Percentiles rank a stretch among this genome's conserved stretches.
These are phyloP conservation scores for Amanita phalloides DNA, from an alignment of 768 basidiomycete genomes.

Conservation along the genomic window DNA sequence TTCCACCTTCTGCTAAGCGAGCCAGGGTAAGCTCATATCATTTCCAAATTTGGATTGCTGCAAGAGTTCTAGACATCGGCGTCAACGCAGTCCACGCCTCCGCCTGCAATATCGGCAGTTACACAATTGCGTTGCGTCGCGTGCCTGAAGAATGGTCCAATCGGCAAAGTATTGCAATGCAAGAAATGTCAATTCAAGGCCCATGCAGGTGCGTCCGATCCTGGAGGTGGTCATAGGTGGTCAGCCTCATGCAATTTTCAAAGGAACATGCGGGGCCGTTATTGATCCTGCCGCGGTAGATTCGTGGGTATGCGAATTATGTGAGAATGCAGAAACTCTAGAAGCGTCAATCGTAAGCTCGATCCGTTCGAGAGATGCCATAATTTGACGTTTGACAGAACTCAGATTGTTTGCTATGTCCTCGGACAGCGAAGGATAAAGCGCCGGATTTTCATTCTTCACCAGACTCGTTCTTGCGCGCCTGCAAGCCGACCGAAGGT, in stretches of 20 bases:
- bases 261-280: constrained; percentile 61
- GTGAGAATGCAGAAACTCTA: constrained; percentile 69
- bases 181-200: constrained; percentile 67
- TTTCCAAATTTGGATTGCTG: neutral
- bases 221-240: neutral
- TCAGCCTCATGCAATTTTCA: constrained; percentile 6
- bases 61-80: constrained; percentile 31
- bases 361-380: neutral
- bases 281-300: constrained; percentile 55
- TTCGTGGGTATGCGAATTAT: constrained; percentile 81
- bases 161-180: constrained; percentile 74
- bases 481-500: constrained; percentile 85
- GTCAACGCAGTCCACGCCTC: constrained; percentile 50
- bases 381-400: constrained; percentile 33
- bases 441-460: constrained; percentile 31
- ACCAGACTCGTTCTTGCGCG: constrained; percentile 57
- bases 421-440: constrained; percentile 43
- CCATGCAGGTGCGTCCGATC: constrained; percentile 57
- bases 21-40: constrained; percentile 26
- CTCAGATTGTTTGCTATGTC: constrained; percentile 80
- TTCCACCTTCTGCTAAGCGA: constrained; percentile 33
- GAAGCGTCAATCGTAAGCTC: constrained; percentile 71
- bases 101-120: constrained; percentile 39
- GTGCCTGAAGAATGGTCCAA: constrained; percentile 66
- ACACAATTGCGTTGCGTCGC: constrained; percentile 65